A percentile compares a stretch with the other conserved stretches of the same genome.
These are phyloP conservation scores for Pachysandra terminalis DNA, from an alignment of 164 flowering plant species.

Conservation along the genomic window DNA sequence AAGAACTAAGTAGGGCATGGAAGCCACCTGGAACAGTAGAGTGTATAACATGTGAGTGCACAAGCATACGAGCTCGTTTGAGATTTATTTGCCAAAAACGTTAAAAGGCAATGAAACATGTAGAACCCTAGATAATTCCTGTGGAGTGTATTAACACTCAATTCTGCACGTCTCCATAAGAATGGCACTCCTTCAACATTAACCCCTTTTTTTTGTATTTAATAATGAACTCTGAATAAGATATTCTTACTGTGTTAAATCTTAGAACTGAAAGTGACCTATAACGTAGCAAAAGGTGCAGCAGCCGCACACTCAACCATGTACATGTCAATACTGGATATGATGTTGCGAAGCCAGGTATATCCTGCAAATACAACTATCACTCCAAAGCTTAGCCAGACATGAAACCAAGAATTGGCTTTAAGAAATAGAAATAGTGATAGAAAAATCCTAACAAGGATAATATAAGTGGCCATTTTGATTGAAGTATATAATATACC, in stretches of 20 bases:
- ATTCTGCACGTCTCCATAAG: too few species aligned
- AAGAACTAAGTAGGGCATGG: background rate
- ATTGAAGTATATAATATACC: conserved; percentile 33
- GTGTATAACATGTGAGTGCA: conserved; percentile 53
- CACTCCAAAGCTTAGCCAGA: conserved; percentile 6
- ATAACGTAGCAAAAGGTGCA: conserved; percentile 90
- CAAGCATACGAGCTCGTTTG: conserved; percentile 87
- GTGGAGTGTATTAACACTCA: too few species aligned
- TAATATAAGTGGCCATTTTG: background rate
- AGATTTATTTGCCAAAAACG: conserved; percentile 68
- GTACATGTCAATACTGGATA: conserved; percentile 47
- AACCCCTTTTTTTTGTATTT: background rate
- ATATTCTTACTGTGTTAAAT: conserved; percentile 62
- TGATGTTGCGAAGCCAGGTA: conserved; percentile 59
- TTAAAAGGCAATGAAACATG: background rate
- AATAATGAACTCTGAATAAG: background rate
- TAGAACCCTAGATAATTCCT: background rate
- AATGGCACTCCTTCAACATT: too few species aligned
- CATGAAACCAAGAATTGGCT: conserved; percentile 3
- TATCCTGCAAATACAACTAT: conserved; percentile 42
- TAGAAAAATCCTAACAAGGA: background rate
- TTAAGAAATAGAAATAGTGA: background rate
- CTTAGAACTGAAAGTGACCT: conserved; percentile 72
- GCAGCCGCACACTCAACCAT: conserved; percentile 70
- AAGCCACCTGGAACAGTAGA: conserved; percentile 61